Base-by-base conservation (phyloP, 1,139 yeast species). In the Candida frijolesensis region DNA sequence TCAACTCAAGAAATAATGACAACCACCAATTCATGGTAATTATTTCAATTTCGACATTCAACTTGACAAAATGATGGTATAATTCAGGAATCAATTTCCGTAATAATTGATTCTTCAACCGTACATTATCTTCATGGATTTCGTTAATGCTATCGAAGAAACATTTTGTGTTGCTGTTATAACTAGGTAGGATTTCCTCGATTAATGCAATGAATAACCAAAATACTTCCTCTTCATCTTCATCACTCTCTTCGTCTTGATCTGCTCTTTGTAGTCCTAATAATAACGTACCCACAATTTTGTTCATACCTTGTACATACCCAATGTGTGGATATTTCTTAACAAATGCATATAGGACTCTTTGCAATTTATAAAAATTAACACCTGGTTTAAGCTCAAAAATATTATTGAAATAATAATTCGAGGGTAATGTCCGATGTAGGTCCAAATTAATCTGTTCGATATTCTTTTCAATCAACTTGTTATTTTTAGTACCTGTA, bases 251-350 rank as follows among this genome's bases (percentile, higher is more conserved):
- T 16, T 22, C 18, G 15, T 29, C n/a, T 10, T 42, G 33, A 9
- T 29, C 12, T 27, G 30, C 25, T 30, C n/a, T 9, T 10, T 16
- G 25, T 7, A 65, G 51, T 27, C 56, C 55, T 29, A 83, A 59
- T 12, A 83, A 60, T 8, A 83, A 59, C 46, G 79, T 80, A 0
- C 84, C 87, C 4, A 80, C 79, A 27, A 83, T 78, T 57, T 82
- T 78, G 57, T 83, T 83, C 87, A 83, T 82, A 0, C 87, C 87
- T 58, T 83, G 87, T 50, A 83, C 79, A 58, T 83, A 83, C 0
- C 87, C 87, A 42, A 82, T 70, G 1, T 69, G 70, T 0, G 82
- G 78, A 51, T 74, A 73, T 54, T 78, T 74, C 7, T 76, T 68
- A n/a, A 79, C 76, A 59, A 78, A 82, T 0, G 86, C 85, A 44